phyloP scores from a whole-genome alignment of 179 eudicot genomes.

The Pouteria campechiana region DNA sequence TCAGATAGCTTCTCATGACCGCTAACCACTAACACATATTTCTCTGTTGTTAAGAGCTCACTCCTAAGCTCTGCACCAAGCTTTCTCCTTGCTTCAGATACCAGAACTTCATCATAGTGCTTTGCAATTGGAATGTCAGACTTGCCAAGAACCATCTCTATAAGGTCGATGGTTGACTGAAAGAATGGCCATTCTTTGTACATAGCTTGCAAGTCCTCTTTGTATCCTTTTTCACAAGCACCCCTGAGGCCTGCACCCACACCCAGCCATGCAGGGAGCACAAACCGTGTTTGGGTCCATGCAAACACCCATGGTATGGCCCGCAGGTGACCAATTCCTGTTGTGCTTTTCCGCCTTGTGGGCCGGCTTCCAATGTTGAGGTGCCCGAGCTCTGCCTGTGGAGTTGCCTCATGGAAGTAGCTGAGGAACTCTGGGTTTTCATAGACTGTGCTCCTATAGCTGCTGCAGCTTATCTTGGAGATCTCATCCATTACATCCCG shows the following conservation, averaged over 20 bases:
- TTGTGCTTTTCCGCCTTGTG: conserved; percentile 45
- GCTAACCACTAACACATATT: conserved; percentile 47
- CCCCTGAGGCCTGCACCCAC: conserved; percentile 75
- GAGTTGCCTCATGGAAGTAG: conserved; percentile 88
- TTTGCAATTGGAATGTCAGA: conserved; percentile 64
- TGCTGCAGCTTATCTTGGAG: conserved; percentile 58
- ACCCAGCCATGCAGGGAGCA: conserved; percentile 92
- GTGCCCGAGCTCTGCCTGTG: conserved; percentile 73
- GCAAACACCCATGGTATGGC: conserved; percentile 95
- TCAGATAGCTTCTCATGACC: conserved; percentile 66
- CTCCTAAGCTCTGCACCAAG: conserved; percentile 60
- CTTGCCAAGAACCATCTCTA: conserved; percentile 86
- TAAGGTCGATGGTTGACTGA: conserved; percentile 67
- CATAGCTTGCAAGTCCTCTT: conserved; percentile 59
- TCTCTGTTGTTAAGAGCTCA: conserved; percentile 49
- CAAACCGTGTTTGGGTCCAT: conserved; percentile 87
- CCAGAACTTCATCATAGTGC: conserved; percentile 69
- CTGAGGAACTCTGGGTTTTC: conserved; percentile 79
- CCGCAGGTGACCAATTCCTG: conserved; percentile 62
- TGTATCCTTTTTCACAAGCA: conserved; percentile 62
- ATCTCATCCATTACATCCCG: conserved; percentile 76
- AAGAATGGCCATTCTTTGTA: conserved; percentile 93
- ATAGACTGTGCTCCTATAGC: conserved; percentile 59
- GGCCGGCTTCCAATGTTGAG: conserved; percentile 96
- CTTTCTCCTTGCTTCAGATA: conserved; percentile 35